Base-by-base conservation (phyloP, 1,139 yeast species). In the Candida sp. region DNA sequence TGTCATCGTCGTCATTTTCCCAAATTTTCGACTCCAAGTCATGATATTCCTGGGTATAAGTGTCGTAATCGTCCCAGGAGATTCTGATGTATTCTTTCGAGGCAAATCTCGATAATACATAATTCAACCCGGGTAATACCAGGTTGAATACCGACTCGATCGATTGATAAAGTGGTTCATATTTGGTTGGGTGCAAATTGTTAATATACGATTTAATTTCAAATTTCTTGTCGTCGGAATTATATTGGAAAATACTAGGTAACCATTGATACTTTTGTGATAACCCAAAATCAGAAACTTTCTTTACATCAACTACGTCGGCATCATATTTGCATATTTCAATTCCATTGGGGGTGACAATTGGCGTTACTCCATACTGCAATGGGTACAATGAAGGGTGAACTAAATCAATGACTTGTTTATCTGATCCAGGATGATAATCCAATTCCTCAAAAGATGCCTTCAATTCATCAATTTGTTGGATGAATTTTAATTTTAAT, bases 351-450 rank as follows among this genome's bases (percentile, higher is more conserved):
- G 36, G 45, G 9, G 42, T 47, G 1, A 50, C 36, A 11, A 63
- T 49, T 1, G 69, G 66, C 5, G 74, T 67, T 11, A 45, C 56
- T 0, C 64, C 70, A 43, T 69, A 72, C 38, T 60, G 64, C 5
- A 71, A 50, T 0, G 73, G 73, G 44, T 61, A 71, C 40, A 72
- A 55, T 15, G 76, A 70, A 6, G 77, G 77, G 48, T 73, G 76
- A 4, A 72, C 73, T 32, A 72, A 55, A 50, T 72, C 75, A 25
- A 70, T 52, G 1, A 73, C 75, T 42, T 61, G 61, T 12, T 66
- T 53, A 36, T 63, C 49, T 0, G 72, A 59, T 4, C 63, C 61
- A 3, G 74, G 76, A 47, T 70, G 77, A 53, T 65, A 70, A 49
- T 72, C 76, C 27, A 53, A 44, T 15, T 52, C 48, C 21, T 42